These are phyloP conservation scores for Lachancea lanzarotensis DNA, from an alignment of 805 yeast species.

Conservation along the genomic window DNA sequence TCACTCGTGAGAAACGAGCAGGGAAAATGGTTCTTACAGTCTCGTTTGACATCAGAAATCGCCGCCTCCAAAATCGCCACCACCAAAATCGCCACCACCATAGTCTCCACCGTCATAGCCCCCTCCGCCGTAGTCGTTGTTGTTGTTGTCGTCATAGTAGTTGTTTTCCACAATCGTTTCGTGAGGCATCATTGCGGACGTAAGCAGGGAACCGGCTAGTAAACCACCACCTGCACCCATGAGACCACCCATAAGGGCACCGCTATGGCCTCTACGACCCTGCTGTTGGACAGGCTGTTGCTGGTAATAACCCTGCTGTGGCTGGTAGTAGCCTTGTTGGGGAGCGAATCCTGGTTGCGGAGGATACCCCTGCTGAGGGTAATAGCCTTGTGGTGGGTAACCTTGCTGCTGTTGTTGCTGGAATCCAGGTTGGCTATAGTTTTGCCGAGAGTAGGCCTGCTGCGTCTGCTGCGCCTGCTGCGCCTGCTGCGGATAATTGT, in stretches of 20 bases:
- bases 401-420: slow-evolving; percentile 1
- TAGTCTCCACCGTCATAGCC: slow-evolving; percentile 28
- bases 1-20: no score
- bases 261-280: slow-evolving; percentile 17
- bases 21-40: no score
- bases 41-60: not conserved
- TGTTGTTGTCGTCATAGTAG: slow-evolving; percentile 25
- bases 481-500: slow-evolving; percentile 4
- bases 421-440: not conserved
- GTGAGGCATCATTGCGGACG: slow-evolving; percentile 36
- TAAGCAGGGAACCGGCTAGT: slow-evolving; percentile 52
- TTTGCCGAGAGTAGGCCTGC: not conserved
- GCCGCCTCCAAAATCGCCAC: slow-evolving; percentile 7
- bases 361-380: slow-evolving; percentile 10
- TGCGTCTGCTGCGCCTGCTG: not conserved
- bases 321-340: slow-evolving; percentile 23
- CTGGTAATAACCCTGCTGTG: slow-evolving; percentile 25
- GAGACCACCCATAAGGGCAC: slow-evolving; percentile 36
- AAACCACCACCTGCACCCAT: slow-evolving; percentile 55
- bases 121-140: slow-evolving; percentile 25
- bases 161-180: slow-evolving; percentile 32
- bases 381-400: not conserved
- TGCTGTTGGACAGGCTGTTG: slow-evolving; percentile 32
- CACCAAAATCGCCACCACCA: slow-evolving; percentile 26
- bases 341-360: slow-evolving; percentile 13